These are phyloP conservation scores for Porphyrellus cyaneotinctus DNA, from an alignment of 768 basidiomycete species.

Conservation along the genomic window DNA sequence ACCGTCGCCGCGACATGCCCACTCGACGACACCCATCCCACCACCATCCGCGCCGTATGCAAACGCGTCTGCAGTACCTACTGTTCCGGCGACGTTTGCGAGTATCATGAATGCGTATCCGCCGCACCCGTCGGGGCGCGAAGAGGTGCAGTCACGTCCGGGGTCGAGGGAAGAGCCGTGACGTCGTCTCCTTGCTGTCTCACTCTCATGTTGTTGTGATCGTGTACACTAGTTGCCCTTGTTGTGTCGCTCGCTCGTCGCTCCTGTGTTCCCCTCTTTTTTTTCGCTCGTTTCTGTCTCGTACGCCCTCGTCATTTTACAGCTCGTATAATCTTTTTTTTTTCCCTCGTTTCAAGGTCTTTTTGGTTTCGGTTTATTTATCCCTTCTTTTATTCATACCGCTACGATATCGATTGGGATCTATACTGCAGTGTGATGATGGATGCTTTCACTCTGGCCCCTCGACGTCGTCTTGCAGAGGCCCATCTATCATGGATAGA, in stretches of 20 bases:
- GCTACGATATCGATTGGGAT: background rate
- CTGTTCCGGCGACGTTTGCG: slow-evolving; percentile 55
- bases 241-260: background rate
- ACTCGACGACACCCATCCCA: slow-evolving; percentile 1
- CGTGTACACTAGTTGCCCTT: slow-evolving; percentile 7
- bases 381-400: background rate
- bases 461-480: slow-evolving; percentile 9
- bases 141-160: slow-evolving; percentile 25
- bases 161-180: slow-evolving; percentile 25
- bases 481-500: background rate
- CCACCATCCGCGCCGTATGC: slow-evolving; percentile 13
- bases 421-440: background rate
- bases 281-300: background rate
- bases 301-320: background rate
- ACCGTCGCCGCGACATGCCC: slow-evolving; percentile 18
- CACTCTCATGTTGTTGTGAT: background rate
- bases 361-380: background rate
- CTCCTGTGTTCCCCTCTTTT: background rate
- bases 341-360: background rate
- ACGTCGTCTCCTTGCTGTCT: background rate
- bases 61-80: slow-evolving; percentile 19
- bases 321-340: slow-evolving; percentile 14
- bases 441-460: slow-evolving; percentile 1
- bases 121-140: slow-evolving; percentile 24
- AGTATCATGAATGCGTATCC: slow-evolving; percentile 73